A percentile compares a stretch with the other conserved stretches of the same genome.
phyloP scores from a whole-genome alignment of 768 basidiomycete genomes.

The Pleurotus eryngii region DNA sequence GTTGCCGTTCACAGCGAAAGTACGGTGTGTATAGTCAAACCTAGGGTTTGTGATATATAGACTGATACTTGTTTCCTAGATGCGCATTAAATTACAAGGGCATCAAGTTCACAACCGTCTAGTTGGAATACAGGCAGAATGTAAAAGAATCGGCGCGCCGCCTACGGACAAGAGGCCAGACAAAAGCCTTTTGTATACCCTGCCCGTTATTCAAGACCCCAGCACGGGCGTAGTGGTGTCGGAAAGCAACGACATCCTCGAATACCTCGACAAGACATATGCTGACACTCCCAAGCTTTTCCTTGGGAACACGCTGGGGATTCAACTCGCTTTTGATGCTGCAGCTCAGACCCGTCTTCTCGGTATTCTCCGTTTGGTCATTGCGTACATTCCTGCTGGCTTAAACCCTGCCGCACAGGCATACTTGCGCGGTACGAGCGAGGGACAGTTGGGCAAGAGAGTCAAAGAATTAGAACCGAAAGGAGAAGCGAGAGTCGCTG shows the following conservation, averaged over 20 bases:
- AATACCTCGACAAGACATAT: constrained; percentile 7
- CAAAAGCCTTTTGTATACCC: neutral
- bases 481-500: neutral
- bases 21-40: neutral
- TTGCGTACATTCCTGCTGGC: neutral
- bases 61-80: neutral
- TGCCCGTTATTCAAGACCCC: constrained; percentile 1
- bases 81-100: neutral
- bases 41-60: neutral
- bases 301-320: neutral
- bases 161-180: neutral
- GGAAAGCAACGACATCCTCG: neutral
- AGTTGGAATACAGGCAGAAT: neutral
- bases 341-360: neutral
- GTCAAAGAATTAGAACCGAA: neutral
- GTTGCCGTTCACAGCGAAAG: neutral
- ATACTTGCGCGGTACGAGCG: neutral
- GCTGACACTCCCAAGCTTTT: neutral
- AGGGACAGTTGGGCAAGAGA: neutral
- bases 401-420: neutral
- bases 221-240: neutral
- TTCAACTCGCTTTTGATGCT: neutral
- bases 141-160: constrained; percentile 2
- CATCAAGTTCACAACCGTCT: neutral
- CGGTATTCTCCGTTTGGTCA: neutral